Evolutionary conservation across 169 alveolate species (phyloP), one percentile per base, ranked within the genome.

Genomic region (Plasmodium adleri): DNA sequence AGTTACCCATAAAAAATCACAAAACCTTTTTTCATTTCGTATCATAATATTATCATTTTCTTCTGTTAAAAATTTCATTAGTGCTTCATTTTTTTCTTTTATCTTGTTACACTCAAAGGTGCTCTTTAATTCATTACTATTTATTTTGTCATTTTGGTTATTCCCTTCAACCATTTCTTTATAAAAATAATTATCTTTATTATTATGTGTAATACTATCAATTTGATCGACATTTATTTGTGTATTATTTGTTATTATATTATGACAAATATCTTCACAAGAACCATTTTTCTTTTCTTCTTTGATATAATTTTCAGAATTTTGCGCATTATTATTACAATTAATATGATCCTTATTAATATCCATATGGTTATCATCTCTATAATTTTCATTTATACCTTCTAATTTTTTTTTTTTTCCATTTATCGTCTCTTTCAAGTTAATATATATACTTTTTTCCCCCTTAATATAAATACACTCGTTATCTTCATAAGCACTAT

Each of bases 1-100:
- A 52, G 62, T 87, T 9, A 92, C 67, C 85, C 96, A 83, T 15
- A 92, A 49, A 68, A 88, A 94, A 76, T 94, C 96, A 52, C 92
- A 93, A 66, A 94, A 94, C 6, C 95, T 88, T 50, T 74, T 92
- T 85, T 94, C 95, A 54, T 94, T 92, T 73, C 95, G 59, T 17
- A 95, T 80, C 87, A 83, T 83, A 24, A 68, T 47, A 72, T 83
- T 74, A 28, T 83, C 85, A 43, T 45, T 59, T 13, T 63, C 68
- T 56, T 83, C 71, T 24, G 91, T 83, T 28, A 83, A 39, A n/a
- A 83, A 54, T 56, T 28, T 45, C 91, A 83, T 83, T 12, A 83
- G 20, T n/a, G 91, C 73, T 58, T 83, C 85, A 10, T 70, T 83
- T 20, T 63, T 58, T 39, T 39, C 47, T 39, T 39, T 39, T 39